Conservation (phyloP, 2,329 filamentous ascomycete species). For the Daldinia sp. region DNA sequence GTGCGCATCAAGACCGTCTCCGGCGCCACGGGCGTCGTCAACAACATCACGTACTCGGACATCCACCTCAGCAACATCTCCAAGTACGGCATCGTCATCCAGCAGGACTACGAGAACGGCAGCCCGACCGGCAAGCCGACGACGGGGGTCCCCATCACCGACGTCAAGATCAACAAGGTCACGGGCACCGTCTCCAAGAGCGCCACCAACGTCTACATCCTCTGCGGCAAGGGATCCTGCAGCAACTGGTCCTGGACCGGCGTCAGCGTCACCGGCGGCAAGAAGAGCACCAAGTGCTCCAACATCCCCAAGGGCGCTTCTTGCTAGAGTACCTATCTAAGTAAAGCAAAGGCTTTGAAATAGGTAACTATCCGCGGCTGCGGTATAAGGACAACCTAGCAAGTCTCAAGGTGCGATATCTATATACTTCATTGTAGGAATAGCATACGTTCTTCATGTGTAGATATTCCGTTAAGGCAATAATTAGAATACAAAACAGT, state of each 20-base stretch:
- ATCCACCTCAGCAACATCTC: slow-evolving; percentile 64
- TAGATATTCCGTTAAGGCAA: background rate
- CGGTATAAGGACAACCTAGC: background rate
- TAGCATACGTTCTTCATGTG: background rate
- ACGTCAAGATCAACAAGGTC: slow-evolving; percentile 56
- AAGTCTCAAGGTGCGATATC: background rate
- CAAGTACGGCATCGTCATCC: slow-evolving; percentile 67
- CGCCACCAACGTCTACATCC: slow-evolving; percentile 54
- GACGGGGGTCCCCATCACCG: slow-evolving; percentile 60
- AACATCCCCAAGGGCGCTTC: slow-evolving; percentile 54
- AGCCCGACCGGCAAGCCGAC: slow-evolving; percentile 57
- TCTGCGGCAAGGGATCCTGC: slow-evolving; percentile 55
- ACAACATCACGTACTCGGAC: slow-evolving; percentile 63
- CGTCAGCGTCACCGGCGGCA: slow-evolving; percentile 56
- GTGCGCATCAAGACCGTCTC: slow-evolving; percentile 70
- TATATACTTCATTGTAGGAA: too few species aligned
- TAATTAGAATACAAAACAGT: background rate
- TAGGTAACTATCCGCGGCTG: background rate
- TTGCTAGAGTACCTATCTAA: slow-evolving; percentile 33
- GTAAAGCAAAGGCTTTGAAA: background rate
- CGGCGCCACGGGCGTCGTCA: slow-evolving; percentile 64
- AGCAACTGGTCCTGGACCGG: slow-evolving; percentile 53
- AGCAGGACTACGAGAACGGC: slow-evolving; percentile 68
- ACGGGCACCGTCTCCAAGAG: slow-evolving; percentile 54
- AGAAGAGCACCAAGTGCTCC: slow-evolving; percentile 69